Conservation (phyloP, 306 rosid genomes). For the Gastrolobium villosum region DNA sequence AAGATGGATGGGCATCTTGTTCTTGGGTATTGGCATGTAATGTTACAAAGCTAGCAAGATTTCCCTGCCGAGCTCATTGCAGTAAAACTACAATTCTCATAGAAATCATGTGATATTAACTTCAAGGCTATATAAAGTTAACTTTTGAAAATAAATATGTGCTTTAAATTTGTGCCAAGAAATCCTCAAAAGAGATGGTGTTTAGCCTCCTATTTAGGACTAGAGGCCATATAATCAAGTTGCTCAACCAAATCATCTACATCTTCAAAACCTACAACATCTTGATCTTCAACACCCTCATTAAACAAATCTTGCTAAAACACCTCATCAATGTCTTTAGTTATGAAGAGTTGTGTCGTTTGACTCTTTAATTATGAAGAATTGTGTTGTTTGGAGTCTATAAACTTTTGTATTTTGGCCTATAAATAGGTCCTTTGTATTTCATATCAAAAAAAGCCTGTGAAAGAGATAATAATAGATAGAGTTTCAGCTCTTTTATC, state of each 20-base stretch:
- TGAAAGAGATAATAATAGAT: too few relatives aligned
- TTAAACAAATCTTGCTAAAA: constrained; percentile 71
- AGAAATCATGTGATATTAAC: not conserved
- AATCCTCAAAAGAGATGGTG: not conserved
- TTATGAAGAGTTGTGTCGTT: too few relatives aligned
- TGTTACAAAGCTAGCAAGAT: not conserved
- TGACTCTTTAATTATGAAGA: too few relatives aligned
- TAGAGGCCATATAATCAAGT: constrained; percentile 62
- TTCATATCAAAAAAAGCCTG: too few relatives aligned
- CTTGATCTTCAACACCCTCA: constrained; percentile 49
- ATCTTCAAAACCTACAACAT: constrained; percentile 52
- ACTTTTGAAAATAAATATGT: not conserved
- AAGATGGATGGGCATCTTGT: not conserved
- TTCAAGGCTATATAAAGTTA: constrained; percentile 15
- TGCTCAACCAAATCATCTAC: constrained; percentile 60
- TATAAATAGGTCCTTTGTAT: too few relatives aligned
- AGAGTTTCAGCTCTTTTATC: too few relatives aligned
- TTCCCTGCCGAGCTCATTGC: not conserved
- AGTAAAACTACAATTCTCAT: not conserved
- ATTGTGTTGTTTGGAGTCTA: too few relatives aligned
- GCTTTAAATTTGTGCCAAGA: not conserved
- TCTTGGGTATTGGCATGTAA: not conserved
- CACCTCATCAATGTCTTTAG: constrained; percentile 51
- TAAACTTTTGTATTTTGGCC: too few relatives aligned
- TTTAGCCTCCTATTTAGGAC: constrained; percentile 48